Percentiles rank a stretch among this genome's conserved stretches.
These are phyloP conservation scores for Thielaviopsis euricoi DNA, from an alignment of 2,329 filamentous ascomycete species.

Conservation along the genomic window DNA sequence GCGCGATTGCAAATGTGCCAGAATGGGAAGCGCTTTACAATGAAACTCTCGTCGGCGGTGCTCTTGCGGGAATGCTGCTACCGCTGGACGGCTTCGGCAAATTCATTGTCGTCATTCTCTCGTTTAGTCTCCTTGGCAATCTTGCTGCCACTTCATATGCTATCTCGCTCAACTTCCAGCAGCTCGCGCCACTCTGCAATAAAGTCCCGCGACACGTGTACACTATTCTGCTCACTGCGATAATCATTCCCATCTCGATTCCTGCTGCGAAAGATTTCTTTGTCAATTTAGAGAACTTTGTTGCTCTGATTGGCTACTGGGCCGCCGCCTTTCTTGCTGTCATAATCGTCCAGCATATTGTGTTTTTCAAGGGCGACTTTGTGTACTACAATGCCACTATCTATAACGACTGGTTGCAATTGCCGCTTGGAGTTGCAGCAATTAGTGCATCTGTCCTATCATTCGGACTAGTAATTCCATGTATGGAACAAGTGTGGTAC, in stretches of 20 bases:
- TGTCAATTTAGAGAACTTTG: conserved; percentile 37
- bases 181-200: conserved; percentile 38
- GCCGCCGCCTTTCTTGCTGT: conserved; percentile 37
- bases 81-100: conserved; percentile 43
- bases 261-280: conserved; percentile 40
- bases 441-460: conserved; percentile 28
- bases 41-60: conserved; percentile 36
- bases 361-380: conserved; percentile 30
- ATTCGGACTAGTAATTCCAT: conserved; percentile 37
- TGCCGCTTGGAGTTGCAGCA: conserved; percentile 32
- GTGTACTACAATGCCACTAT: conserved; percentile 28
- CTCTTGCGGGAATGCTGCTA: conserved; percentile 41
- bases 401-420: conserved; percentile 29
- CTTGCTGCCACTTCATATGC: conserved; percentile 43
- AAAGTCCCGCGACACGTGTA: conserved; percentile 41
- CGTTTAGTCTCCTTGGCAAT: conserved; percentile 42
- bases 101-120: conserved; percentile 42
- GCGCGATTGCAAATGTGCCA: conserved; percentile 36
- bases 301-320: conserved; percentile 42
- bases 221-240: conserved; percentile 37
- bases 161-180: conserved; percentile 48
- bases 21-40: conserved; percentile 38
- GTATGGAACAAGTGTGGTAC: conserved; percentile 45
- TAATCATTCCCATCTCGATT: conserved; percentile 43
- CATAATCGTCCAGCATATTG: conserved; percentile 29